Evolutionary conservation across 257 asterid species (phyloP).

Genomic region (Salvia splendens): DNA sequence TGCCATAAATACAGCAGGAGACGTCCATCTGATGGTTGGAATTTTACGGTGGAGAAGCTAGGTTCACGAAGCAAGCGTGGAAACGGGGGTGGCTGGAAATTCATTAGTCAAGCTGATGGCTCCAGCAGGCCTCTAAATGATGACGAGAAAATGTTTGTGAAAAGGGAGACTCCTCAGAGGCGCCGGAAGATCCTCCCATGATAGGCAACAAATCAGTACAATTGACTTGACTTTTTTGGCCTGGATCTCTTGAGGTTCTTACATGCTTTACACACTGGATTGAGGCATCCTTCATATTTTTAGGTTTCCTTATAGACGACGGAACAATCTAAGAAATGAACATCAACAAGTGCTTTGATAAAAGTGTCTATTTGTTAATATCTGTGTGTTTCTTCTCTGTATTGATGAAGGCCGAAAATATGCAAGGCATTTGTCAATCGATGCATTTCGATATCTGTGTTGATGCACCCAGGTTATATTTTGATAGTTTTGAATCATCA

Average conservation of each 20-base stretch:
- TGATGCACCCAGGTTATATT: no score
- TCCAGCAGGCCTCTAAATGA: conserved; percentile 85
- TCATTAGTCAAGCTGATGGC: conserved; percentile 80
- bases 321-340: background rate
- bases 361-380: conserved; percentile 11
- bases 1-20: conserved; percentile 86
- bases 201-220: conserved; percentile 13
- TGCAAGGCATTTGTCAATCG: no score
- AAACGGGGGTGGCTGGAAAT: conserved; percentile 87
- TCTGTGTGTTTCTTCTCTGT: background rate
- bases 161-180: conserved; percentile 84
- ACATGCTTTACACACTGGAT: background rate
- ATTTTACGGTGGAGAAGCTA: conserved; percentile 78
- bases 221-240: background rate
- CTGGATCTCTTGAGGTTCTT: background rate
- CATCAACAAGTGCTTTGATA: conserved; percentile 19
- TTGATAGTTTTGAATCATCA: no score
- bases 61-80: conserved; percentile 83
- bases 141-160: conserved; percentile 76
- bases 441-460: no score
- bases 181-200: conserved; percentile 69
- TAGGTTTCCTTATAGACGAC: background rate
- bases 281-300: background rate
- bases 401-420: no score
- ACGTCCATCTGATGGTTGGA: conserved; percentile 93